These are phyloP conservation scores for Nitzschia inconspicua DNA, from an alignment of 108 stramenopile genomes.

Conservation along the genomic window DNA sequence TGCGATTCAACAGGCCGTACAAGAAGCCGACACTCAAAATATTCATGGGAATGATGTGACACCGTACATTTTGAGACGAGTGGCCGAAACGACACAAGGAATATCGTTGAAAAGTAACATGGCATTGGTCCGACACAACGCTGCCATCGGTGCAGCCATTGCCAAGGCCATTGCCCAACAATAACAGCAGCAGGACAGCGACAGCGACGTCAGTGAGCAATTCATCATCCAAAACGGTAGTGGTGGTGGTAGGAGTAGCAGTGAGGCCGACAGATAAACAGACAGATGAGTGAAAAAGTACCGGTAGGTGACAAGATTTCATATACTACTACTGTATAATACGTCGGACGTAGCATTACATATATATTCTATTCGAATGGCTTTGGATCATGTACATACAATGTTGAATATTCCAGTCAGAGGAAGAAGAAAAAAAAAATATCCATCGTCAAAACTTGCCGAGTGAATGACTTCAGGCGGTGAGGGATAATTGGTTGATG, in stretches of 20 bases:
- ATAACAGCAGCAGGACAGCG: not conserved
- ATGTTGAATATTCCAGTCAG: no score
- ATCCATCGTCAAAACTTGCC: no score
- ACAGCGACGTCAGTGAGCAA: no score
- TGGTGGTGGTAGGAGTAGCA: not conserved
- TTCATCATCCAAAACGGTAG: no score
- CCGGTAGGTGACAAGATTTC: no score
- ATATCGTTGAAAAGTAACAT: conserved; percentile 86
- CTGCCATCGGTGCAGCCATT: conserved; percentile 85
- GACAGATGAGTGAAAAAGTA: not conserved
- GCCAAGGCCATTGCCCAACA: conserved; percentile 67
- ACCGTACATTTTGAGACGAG: conserved; percentile 88
- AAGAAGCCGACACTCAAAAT: conserved; percentile 51
- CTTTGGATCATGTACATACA: no score
- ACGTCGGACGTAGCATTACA: no score
- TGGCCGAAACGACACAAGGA: conserved; percentile 71
- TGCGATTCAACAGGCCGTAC: conserved; percentile 81
- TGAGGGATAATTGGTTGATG: no score
- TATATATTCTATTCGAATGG: no score
- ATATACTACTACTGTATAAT: no score
- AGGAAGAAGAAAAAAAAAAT: no score
- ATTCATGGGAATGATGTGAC: conserved; percentile 88
- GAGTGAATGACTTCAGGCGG: no score
- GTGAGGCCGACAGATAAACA: not conserved
- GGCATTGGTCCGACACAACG: conserved; percentile 89